Evolutionary conservation across 768 basidiomycete genomes (phyloP).

Genomic region (Lyophyllum decastes): DNA sequence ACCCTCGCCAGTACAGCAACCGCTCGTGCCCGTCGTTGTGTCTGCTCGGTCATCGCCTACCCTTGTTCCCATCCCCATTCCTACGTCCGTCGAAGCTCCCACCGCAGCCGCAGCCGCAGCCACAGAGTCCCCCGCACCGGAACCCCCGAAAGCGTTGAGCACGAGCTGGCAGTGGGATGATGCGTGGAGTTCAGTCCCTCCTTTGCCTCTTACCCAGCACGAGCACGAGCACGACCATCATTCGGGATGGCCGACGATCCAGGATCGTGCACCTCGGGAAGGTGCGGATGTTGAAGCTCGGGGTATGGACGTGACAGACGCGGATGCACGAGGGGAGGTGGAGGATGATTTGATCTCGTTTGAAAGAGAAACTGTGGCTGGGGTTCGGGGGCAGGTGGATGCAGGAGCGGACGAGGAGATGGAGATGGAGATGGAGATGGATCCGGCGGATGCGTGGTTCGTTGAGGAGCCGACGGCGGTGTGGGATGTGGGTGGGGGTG

Average conservation of each 20-base stretch:
- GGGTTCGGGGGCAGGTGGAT: neutral
- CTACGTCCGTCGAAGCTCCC: no score
- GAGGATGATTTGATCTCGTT: slow-evolving; percentile 11
- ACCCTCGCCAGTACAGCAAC: neutral
- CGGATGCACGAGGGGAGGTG: neutral
- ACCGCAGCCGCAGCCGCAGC: no score
- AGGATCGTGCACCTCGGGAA: neutral
- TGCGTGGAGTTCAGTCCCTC: slow-evolving; percentile 11
- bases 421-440: slow-evolving; percentile 3
- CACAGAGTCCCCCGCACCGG: no score
- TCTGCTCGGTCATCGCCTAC: no score
- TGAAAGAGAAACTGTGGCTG: neutral
- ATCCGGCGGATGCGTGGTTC: slow-evolving; percentile 21
- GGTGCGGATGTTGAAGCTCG: neutral
- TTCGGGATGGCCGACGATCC: no score
- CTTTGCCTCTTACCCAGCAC: no score
- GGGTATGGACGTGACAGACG: neutral
- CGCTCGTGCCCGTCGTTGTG: no score
- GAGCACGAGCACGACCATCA: no score
- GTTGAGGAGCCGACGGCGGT: slow-evolving; percentile 17
- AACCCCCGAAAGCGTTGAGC: neutral
- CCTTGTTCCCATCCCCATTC: neutral
- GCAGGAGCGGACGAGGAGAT: neutral
- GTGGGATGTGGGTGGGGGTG: slow-evolving; percentile 12
- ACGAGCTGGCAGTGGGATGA: slow-evolving; percentile 14